Percentiles rank a stretch among this genome's conserved stretches.
Conservation (phyloP, 1,284 basidiomycete genomes). For the Pholiota adiposa region DNA sequence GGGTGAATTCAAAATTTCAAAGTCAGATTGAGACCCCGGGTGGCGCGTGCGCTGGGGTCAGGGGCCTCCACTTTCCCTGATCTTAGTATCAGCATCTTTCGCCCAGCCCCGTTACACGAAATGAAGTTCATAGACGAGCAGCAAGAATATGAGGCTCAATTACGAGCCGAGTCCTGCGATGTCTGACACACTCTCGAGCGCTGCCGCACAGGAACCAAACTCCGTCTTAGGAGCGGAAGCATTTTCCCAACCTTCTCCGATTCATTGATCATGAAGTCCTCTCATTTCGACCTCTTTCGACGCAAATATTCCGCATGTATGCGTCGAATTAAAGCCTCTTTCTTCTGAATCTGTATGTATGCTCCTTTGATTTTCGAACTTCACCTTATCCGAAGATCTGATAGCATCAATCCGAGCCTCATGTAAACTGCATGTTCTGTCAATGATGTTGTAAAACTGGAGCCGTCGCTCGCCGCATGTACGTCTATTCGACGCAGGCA, state of each 20-base stretch:
- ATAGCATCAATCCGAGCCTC: slow-evolving; percentile 1
- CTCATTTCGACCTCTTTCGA: background rate
- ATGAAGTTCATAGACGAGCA: background rate
- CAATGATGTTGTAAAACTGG: background rate
- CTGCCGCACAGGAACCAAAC: background rate
- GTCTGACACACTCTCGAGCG: background rate
- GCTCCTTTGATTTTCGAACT: background rate
- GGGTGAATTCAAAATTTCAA: slow-evolving; percentile 43
- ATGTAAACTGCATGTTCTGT: slow-evolving; percentile 2
- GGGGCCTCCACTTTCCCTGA: slow-evolving; percentile 12
- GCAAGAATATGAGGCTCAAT: background rate
- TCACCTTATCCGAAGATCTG: background rate
- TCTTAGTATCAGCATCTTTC: slow-evolving; percentile 1
- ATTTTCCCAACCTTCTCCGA: background rate
- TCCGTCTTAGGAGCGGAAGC: background rate
- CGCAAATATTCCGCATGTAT: background rate
- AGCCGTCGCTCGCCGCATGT: background rate
- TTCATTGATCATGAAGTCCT: background rate
- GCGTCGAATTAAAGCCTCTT: background rate
- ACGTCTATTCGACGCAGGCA: background rate
- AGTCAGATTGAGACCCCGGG: slow-evolving; percentile 45
- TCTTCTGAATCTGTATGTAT: background rate
- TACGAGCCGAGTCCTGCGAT: background rate
- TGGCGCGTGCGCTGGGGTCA: slow-evolving; percentile 38
- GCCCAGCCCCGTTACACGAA: background rate